A percentile compares a stretch with the other conserved stretches of the same genome.
Evolutionary conservation across 345 rosid genomes (phyloP).

Genomic region (Rhizophora mangle): DNA sequence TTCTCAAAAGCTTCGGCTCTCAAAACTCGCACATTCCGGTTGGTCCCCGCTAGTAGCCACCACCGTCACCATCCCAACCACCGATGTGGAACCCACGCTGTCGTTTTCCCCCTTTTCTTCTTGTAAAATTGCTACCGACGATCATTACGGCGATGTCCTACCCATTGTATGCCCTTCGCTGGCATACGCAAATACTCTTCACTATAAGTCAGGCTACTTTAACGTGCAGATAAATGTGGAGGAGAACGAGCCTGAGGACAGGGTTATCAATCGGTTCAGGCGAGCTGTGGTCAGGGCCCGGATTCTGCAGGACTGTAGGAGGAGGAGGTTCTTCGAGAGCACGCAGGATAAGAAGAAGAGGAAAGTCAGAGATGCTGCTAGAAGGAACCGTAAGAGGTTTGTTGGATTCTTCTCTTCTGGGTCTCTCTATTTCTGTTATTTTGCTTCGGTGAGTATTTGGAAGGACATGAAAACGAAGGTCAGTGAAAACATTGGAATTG

Average conservation of each 20-base stretch:
- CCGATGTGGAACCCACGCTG: not conserved
- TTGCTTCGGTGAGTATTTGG: not conserved
- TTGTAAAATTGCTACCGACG: not conserved
- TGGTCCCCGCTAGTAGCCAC: not conserved
- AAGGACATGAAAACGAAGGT: no score
- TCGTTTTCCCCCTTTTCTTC: not conserved
- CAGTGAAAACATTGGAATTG: no score
- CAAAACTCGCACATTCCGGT: not conserved
- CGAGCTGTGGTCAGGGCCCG: slow-evolving; percentile 32
- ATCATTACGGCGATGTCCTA: not conserved
- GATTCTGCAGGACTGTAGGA: slow-evolving; percentile 28
- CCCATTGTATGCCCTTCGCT: slow-evolving; percentile 29
- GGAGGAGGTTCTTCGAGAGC: slow-evolving; percentile 40
- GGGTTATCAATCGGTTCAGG: slow-evolving; percentile 30
- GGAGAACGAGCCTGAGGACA: slow-evolving; percentile 43
- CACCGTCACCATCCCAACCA: not conserved
- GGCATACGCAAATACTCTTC: slow-evolving; percentile 30
- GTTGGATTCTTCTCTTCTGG: not conserved
- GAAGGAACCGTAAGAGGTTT: slow-evolving; percentile 32
- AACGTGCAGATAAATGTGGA: slow-evolving; percentile 34
- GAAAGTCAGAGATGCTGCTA: slow-evolving; percentile 35
- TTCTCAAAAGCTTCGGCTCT: not conserved
- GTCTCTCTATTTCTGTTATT: not conserved
- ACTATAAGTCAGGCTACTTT: slow-evolving; percentile 26
- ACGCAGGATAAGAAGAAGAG: slow-evolving; percentile 34